A percentile compares a stretch with the other conserved stretches of the same genome.
Evolutionary conservation across 225 moss, liverwort and hornwort genomes (phyloP).

Genomic region (Sphagnum contortum): DNA sequence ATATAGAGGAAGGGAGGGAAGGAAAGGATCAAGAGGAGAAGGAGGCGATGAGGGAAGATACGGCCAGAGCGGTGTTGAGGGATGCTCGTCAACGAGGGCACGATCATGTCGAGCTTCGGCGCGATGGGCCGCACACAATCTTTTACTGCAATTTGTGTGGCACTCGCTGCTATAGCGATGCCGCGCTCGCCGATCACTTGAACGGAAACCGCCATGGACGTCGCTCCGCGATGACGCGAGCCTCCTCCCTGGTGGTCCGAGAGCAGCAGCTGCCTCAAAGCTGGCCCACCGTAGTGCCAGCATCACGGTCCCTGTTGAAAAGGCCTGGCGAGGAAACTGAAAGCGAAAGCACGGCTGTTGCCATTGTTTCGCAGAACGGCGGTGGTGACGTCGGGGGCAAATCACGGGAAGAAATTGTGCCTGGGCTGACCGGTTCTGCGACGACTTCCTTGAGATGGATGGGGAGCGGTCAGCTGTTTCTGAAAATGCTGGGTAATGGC

Average conservation of each 20-base stretch:
- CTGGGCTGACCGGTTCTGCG: constrained; percentile 14
- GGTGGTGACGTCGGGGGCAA: constrained; percentile 15
- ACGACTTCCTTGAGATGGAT: constrained; percentile 82
- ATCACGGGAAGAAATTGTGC: constrained; percentile 21
- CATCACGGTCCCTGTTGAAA: constrained; percentile 1
- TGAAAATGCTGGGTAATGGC: constrained; percentile 45
- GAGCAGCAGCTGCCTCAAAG: constrained; percentile 12
- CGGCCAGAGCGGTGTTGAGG: constrained; percentile 79
- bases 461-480: constrained; percentile 80
- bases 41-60: constrained; percentile 80
- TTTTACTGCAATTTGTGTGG: constrained; percentile 75
- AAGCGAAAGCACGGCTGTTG: constrained; percentile 10
- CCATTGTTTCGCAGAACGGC: constrained; percentile 6
- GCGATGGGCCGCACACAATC: constrained; percentile 68
- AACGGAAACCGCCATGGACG: constrained; percentile 82
- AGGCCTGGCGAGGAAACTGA: constrained; percentile 18
- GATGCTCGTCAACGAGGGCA: constrained; percentile 78
- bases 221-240: constrained; percentile 34
- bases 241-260: constrained; percentile 15
- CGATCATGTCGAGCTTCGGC: constrained; percentile 81
- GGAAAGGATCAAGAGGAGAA: not conserved
- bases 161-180: constrained; percentile 85
- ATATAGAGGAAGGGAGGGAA: no score
- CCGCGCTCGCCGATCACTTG: constrained; percentile 75
- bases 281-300: constrained; percentile 7